Conservation (phyloP, 768 basidiomycete species). For the Podaxis sp. region DNA sequence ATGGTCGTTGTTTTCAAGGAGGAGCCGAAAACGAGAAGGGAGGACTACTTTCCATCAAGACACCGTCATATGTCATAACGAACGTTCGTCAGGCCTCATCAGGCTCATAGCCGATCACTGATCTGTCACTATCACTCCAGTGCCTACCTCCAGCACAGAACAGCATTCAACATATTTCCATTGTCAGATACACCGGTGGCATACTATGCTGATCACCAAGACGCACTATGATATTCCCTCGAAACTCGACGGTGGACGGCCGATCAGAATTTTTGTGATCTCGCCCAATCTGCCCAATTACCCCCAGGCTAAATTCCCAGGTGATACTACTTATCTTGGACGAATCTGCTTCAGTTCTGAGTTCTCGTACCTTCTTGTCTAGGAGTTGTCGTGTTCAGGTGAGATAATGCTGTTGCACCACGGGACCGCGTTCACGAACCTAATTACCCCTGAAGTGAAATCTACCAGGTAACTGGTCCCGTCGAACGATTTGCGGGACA, state of each 20-base stretch:
- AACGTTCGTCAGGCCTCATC: conserved; percentile 6
- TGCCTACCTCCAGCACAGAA: background rate
- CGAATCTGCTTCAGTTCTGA: background rate
- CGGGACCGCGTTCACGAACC: background rate
- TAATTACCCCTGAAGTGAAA: conserved; percentile 59
- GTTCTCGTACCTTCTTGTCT: background rate
- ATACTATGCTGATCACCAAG: conserved; percentile 77
- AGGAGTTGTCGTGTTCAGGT: conserved; percentile 88
- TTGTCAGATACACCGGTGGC: no score
- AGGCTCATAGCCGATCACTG: background rate
- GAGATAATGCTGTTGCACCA: conserved; percentile 10
- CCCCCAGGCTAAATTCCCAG: conserved; percentile 90
- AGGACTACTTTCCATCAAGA: background rate
- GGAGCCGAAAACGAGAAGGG: background rate
- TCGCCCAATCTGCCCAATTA: conserved; percentile 79
- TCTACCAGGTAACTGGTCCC: conserved; percentile 95
- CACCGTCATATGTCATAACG: background rate
- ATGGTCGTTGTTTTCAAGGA: background rate
- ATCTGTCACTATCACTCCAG: background rate
- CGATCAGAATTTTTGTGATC: conserved; percentile 82
- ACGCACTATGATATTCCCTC: conserved; percentile 77
- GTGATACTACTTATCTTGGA: conserved; percentile 32
- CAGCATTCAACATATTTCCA: background rate
- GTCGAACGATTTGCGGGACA: conserved; percentile 91
- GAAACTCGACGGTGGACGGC: conserved; percentile 58